These are phyloP conservation scores for Dalechampia spathulata DNA, from an alignment of 441 rosid species.

Conservation along the genomic window DNA sequence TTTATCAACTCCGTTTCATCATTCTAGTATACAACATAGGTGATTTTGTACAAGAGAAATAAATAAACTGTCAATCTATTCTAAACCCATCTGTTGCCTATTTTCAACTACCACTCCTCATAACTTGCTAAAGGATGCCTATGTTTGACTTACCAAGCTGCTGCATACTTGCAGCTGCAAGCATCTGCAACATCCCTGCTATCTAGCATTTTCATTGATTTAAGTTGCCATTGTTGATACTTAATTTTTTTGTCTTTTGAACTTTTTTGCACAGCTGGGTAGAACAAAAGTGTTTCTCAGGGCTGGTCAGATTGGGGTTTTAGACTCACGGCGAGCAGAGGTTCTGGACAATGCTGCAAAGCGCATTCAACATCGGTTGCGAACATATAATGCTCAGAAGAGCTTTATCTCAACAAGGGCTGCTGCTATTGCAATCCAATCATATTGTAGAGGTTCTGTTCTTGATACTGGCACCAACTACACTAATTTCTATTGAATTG, in stretches of 20 bases:
- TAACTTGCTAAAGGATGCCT: no score
- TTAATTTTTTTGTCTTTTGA: conserved; percentile 1
- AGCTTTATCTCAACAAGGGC: conserved; percentile 43
- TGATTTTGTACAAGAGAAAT: no score
- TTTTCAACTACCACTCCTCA: no score
- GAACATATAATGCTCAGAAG: conserved; percentile 52
- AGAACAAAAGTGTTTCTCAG: conserved; percentile 91
- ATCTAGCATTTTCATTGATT: no score
- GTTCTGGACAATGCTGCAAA: conserved; percentile 83
- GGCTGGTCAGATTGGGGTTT: conserved; percentile 94
- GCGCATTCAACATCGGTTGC: conserved; percentile 58
- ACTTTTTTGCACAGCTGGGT: conserved; percentile 59
- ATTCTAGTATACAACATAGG: no score
- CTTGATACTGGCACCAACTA: conserved; percentile 11
- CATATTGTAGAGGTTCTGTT: conserved; percentile 77
- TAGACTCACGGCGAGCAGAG: conserved; percentile 81
- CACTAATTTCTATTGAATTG: neutral
- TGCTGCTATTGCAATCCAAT: conserved; percentile 71
- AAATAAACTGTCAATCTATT: no score
- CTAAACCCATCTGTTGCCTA: no score
- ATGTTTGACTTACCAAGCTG: no score
- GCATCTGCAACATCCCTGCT: no score
- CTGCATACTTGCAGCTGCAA: no score
- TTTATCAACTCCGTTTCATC: no score
- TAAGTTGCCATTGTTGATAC: conserved; percentile 5